Base-by-base conservation (phyloP, 2,329 filamentous ascomycete species). In the Colletotrichum gloeosporioides region DNA sequence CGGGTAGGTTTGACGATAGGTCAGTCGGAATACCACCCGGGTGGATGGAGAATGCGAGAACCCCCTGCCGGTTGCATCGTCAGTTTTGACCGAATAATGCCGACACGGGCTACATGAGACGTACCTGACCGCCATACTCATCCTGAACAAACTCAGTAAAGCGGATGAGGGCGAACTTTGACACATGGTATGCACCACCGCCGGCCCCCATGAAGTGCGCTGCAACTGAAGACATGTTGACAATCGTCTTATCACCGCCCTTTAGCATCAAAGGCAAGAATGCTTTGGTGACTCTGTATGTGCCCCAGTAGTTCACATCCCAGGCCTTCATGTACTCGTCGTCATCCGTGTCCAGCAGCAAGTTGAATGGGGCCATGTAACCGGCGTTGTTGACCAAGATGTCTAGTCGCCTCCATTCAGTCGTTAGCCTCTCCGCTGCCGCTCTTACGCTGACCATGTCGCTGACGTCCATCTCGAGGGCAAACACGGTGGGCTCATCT, bases 301-400 rank as follows among this genome's bases (percentile, higher is more conserved):
- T 81, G 0, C 90, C 89, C 64, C 86, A 88, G 32, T 91, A 79
- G 74, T 91, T 91, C 70, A 90, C 86, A 49, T 89, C 87, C 80
- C 85, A 88, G 34, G 85, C 84, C 27, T 78, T 79, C 85, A 86
- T 89, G 83, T 88, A 90, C n/a, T 86, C 85, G 3, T 82, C 80
- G 6, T 84, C 81, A 29, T 86, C 81, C 4, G 82, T 80, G n/a
- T 88, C 85, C 22, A 80, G 32, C 15, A 78, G 31, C n/a, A 62
- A 15, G 8, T 62, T 71, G 61, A 77, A 84, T 18, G 78, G 79
- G 69, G 86, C 85, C 18, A 89, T 79, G 72, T 85, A 86, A 6
- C 85, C 88, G 0, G 87, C 86, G 78, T 88, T 89, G 75, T 85
- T 86, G 66, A 89, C 78, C 1, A 89, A 71, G 27, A 88, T 81